Evolutionary conservation across 2,329 filamentous ascomycete genomes (phyloP).

Genomic region (Ophiostoma fasciatum): DNA sequence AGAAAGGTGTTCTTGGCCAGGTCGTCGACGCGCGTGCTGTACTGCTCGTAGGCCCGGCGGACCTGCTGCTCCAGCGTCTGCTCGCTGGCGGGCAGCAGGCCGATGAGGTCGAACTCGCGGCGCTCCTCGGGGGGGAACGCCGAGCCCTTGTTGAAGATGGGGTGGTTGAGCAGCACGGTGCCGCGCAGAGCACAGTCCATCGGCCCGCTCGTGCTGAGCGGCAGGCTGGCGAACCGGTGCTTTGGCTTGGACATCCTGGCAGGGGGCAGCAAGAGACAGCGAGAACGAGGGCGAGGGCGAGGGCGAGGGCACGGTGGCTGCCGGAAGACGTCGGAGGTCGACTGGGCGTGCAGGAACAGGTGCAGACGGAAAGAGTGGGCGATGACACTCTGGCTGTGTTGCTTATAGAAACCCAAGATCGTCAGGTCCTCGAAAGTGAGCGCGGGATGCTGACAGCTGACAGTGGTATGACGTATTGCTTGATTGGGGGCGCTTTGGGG

Average conservation of each 20-base stretch:
- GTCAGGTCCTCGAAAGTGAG: too few relatives aligned
- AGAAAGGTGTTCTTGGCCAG: constrained; percentile 80
- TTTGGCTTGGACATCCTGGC: constrained; percentile 13
- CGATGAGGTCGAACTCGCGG: constrained; percentile 51
- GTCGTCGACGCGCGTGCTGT: constrained; percentile 43
- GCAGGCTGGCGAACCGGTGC: constrained; percentile 25
- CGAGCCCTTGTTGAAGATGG: constrained; percentile 72
- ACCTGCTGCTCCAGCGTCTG: constrained; percentile 67
- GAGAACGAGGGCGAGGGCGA: too few relatives aligned
- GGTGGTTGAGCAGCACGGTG: constrained; percentile 43
- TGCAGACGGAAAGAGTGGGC: too few relatives aligned
- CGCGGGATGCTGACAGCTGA: too few relatives aligned
- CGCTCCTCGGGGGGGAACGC: constrained; percentile 60
- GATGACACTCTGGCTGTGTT: too few relatives aligned
- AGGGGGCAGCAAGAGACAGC: too few relatives aligned
- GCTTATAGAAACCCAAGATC: too few relatives aligned
- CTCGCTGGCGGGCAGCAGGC: constrained; percentile 56
- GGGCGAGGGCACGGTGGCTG: too few relatives aligned
- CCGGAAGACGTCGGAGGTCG: too few relatives aligned
- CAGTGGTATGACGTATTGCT: too few relatives aligned
- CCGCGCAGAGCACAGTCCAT: constrained; percentile 35
- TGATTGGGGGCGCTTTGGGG: too few relatives aligned
- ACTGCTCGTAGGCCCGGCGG: constrained; percentile 68
- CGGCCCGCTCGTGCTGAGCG: constrained; percentile 31
- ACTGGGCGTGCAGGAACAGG: too few relatives aligned